A percentile compares a stretch with the other conserved stretches of the same genome.
These are phyloP conservation scores for Suillus luteus DNA, from an alignment of 768 basidiomycete genomes.

Conservation along the genomic window DNA sequence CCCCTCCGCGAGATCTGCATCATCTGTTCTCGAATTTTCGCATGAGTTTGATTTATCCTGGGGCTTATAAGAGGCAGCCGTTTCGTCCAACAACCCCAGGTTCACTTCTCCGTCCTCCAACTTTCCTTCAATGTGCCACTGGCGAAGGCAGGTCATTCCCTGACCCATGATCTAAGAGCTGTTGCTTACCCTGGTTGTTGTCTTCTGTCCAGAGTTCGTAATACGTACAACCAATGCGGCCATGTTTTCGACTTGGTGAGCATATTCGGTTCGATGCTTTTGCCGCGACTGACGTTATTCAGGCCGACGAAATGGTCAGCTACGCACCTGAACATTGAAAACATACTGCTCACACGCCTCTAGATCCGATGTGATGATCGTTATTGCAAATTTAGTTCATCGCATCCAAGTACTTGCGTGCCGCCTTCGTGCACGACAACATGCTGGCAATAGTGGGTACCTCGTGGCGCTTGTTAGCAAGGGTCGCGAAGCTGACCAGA, in stretches of 20 bases:
- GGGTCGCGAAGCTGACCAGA: slow-evolving; percentile 26
- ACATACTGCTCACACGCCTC: slow-evolving; percentile 20
- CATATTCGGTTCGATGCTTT: slow-evolving; percentile 9
- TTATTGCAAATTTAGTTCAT: slow-evolving; percentile 70
- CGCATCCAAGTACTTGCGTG: slow-evolving; percentile 61
- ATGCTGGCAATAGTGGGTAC: slow-evolving; percentile 79
- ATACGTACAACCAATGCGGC: slow-evolving; percentile 57
- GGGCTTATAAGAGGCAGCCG: slow-evolving; percentile 28
- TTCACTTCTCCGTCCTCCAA: slow-evolving; percentile 24
- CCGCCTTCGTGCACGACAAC: slow-evolving; percentile 55
- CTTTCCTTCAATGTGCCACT: slow-evolving; percentile 59
- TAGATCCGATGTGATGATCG: slow-evolving; percentile 68
- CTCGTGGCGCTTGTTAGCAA: slow-evolving; percentile 15
- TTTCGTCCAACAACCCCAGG: slow-evolving; percentile 10
- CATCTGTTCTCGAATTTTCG: slow-evolving; percentile 28
- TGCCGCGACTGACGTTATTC: slow-evolving; percentile 18
- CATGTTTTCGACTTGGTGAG: slow-evolving; percentile 58
- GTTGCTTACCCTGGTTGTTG: slow-evolving; percentile 15
- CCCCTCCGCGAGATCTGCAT: slow-evolving; percentile 25
- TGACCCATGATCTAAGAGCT: slow-evolving; percentile 20
- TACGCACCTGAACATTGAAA: slow-evolving; percentile 16
- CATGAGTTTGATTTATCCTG: slow-evolving; percentile 11
- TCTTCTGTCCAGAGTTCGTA: slow-evolving; percentile 53
- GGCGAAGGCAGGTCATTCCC: slow-evolving; percentile 58
- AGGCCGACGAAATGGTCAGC: slow-evolving; percentile 66